phyloP scores from a whole-genome alignment of 75 land plant species.

The Sequoiadendron giganteum region DNA sequence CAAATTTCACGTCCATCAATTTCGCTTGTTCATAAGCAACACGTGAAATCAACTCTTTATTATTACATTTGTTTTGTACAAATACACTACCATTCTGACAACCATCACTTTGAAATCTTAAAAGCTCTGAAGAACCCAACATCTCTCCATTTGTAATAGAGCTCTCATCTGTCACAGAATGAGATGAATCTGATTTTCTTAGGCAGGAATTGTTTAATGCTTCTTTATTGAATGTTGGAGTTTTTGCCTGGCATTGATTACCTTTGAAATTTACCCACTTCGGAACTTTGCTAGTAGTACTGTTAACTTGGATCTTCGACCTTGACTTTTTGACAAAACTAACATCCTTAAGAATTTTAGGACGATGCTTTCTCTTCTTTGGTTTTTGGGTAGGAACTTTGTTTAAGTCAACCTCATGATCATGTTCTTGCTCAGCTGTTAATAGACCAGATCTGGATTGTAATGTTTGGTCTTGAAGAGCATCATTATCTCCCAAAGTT shows the following conservation, averaged over 20 bases:
- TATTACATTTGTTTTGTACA: background rate
- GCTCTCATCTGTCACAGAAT: background rate
- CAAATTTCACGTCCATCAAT: background rate
- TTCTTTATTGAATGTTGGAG: background rate
- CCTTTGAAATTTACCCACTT: background rate
- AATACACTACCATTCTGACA: background rate
- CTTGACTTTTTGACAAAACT: background rate
- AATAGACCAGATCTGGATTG: background rate
- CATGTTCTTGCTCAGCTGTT: background rate
- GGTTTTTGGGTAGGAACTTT: conserved; percentile 5
- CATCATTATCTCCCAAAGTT: background rate
- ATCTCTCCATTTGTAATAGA: background rate
- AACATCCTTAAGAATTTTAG: conserved; percentile 5
- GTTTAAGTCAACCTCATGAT: background rate
- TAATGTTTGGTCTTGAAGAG: background rate
- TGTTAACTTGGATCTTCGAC: background rate
- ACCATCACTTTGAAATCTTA: background rate
- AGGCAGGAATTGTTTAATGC: background rate
- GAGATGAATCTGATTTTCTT: background rate
- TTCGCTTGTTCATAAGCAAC: background rate
- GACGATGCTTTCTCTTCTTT: background rate
- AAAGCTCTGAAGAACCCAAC: background rate
- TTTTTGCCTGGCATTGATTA: background rate
- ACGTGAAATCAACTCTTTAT: background rate
- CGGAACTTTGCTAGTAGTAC: background rate